These are phyloP conservation scores for Lyophyllum semitale DNA, from an alignment of 768 basidiomycete species.

Conservation along the genomic window DNA sequence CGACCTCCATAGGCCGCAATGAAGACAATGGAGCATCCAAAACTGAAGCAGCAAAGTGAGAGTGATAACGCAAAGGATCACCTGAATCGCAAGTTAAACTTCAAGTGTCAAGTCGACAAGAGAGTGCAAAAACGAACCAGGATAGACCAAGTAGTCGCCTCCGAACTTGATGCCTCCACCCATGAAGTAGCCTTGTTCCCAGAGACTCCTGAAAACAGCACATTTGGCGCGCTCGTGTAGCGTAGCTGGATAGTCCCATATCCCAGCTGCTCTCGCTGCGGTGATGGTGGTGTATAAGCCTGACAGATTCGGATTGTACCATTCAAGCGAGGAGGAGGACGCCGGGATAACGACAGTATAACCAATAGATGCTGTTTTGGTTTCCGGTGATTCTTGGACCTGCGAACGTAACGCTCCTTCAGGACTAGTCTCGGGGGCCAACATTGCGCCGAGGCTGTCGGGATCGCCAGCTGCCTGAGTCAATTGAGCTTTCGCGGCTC, in stretches of 20 bases:
- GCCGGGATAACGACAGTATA: constrained; percentile 66
- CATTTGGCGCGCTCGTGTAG: constrained; percentile 73
- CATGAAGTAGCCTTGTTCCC: constrained; percentile 85
- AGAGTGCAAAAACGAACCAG: constrained; percentile 54
- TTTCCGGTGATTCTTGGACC: constrained; percentile 2
- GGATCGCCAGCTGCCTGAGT: constrained; percentile 9
- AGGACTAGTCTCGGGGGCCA: constrained; percentile 3
- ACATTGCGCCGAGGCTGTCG: background rate
- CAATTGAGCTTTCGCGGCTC: constrained; percentile 24
- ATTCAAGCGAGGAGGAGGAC: constrained; percentile 59
- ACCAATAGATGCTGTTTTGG: constrained; percentile 9
- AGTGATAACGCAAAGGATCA: constrained; percentile 94
- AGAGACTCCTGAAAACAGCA: constrained; percentile 76
- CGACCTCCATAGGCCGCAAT: constrained; percentile 88
- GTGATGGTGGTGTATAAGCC: constrained; percentile 56
- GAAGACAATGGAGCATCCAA: constrained; percentile 58
- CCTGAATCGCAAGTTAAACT: constrained; percentile 44
- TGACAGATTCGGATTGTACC: constrained; percentile 56
- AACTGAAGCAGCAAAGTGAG: constrained; percentile 90
- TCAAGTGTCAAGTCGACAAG: background rate
- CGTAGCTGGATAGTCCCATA: constrained; percentile 78
- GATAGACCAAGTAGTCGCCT: constrained; percentile 95
- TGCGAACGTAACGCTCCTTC: background rate
- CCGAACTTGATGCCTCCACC: constrained; percentile 93
- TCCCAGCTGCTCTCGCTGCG: constrained; percentile 61